phyloP scores from a whole-genome alignment of 331 rosid species.

The Erythrophleum ivorense region DNA sequence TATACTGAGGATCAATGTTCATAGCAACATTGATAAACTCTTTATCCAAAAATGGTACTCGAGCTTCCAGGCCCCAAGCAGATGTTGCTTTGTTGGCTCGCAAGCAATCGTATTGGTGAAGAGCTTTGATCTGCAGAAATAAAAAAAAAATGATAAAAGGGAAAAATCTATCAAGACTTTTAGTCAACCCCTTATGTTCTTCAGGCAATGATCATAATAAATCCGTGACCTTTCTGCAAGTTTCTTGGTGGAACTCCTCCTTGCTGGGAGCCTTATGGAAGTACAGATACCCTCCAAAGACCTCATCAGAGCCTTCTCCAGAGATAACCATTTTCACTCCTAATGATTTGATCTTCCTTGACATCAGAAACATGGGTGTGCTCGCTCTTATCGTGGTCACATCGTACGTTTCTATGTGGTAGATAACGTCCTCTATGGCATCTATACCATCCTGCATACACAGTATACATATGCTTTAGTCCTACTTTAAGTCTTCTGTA shows the following conservation, averaged over 20 bases:
- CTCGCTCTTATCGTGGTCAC: constrained; percentile 90
- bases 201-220: constrained; percentile 12
- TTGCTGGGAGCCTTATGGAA: constrained; percentile 98
- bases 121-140: constrained; percentile 77
- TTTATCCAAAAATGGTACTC: constrained; percentile 94
- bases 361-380: constrained; percentile 96
- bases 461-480: constrained; percentile 20
- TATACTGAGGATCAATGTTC: constrained; percentile 79
- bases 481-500: neutral
- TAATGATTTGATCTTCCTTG: constrained; percentile 84
- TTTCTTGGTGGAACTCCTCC: constrained; percentile 90
- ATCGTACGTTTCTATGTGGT: constrained; percentile 88
- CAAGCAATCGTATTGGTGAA: constrained; percentile 86
- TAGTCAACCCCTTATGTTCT: neutral
- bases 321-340: constrained; percentile 95
- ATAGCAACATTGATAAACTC: constrained; percentile 77
- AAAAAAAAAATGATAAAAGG: neutral
- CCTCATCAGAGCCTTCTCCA: constrained; percentile 98
- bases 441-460: constrained; percentile 84
- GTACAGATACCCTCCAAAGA: constrained; percentile 93
- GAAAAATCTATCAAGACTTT: constrained; percentile 8
- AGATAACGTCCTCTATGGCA: constrained; percentile 95
- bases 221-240: constrained; percentile 82
- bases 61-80: constrained; percentile 97
- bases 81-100: constrained; percentile 90